A percentile compares a stretch with the other conserved stretches of the same genome.
phyloP scores from a whole-genome alignment of 2,329 filamentous ascomycete genomes.

The Alternaria sp. region DNA sequence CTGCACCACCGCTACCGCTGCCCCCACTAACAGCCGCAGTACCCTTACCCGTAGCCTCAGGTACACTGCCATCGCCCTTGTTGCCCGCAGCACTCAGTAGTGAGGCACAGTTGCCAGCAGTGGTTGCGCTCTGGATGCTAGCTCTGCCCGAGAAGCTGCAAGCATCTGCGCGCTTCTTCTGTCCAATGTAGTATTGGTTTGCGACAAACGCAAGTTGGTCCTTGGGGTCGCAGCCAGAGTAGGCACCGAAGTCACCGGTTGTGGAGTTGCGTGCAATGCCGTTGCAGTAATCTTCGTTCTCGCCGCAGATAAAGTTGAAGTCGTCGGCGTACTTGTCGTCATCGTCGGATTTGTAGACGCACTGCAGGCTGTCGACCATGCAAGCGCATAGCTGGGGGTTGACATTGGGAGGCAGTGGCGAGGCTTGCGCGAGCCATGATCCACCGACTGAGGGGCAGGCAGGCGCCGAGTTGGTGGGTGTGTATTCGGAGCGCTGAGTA shows the following conservation, averaged over 20 bases:
- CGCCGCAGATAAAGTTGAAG: slow-evolving; percentile 76
- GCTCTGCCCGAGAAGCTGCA: slow-evolving; percentile 76
- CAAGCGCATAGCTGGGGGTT: slow-evolving; percentile 82
- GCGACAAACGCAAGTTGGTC: slow-evolving; percentile 77
- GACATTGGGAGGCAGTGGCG: slow-evolving; percentile 80
- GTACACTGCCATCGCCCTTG: slow-evolving; percentile 62
- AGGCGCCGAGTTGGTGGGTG: slow-evolving; percentile 69
- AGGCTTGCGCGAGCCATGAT: slow-evolving; percentile 72
- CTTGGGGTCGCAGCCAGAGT: slow-evolving; percentile 74
- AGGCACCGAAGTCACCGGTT: slow-evolving; percentile 74
- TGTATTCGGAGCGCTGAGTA: slow-evolving; percentile 72
- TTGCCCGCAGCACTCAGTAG: slow-evolving; percentile 69
- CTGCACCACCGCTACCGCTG: slow-evolving; percentile 1
- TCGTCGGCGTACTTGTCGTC: slow-evolving; percentile 67
- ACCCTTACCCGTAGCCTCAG: slow-evolving; percentile 39
- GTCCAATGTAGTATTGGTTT: slow-evolving; percentile 70
- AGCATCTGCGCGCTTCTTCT: slow-evolving; percentile 57
- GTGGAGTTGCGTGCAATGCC: slow-evolving; percentile 73
- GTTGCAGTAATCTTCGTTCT: slow-evolving; percentile 61
- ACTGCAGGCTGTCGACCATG: slow-evolving; percentile 77
- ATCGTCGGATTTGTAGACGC: slow-evolving; percentile 69
- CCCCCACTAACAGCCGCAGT: slow-evolving; percentile 20
- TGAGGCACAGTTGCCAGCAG: slow-evolving; percentile 60
- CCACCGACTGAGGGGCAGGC: slow-evolving; percentile 71
- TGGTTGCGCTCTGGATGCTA: slow-evolving; percentile 57